phyloP scores from a whole-genome alignment of 768 basidiomycete species.

The Phlegmacium glaucopus region DNA sequence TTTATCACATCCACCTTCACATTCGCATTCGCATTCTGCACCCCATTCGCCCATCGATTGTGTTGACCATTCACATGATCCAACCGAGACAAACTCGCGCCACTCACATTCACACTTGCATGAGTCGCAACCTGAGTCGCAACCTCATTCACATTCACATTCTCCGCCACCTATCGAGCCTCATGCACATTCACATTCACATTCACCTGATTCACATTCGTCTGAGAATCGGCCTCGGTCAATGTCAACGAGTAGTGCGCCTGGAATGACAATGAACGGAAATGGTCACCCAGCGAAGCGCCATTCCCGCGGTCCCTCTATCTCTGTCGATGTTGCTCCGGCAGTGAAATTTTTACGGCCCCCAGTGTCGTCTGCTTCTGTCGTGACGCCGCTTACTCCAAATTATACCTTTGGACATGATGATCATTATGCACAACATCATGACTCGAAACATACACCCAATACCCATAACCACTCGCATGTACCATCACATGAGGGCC shows the following conservation, averaged over 20 bases:
- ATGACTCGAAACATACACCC: constrained; percentile 32
- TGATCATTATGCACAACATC: constrained; percentile 46
- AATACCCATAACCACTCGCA: constrained; percentile 39
- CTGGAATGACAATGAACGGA: constrained; percentile 10
- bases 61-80: constrained; percentile 20
- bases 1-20: constrained; percentile 20
- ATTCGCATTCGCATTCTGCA: constrained; percentile 11
- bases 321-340: constrained; percentile 15
- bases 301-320: constrained; percentile 19
- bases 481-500: constrained; percentile 64
- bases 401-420: constrained; percentile 55
- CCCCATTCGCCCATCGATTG: constrained; percentile 3
- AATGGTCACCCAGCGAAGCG: constrained; percentile 11
- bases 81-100: constrained; percentile 26
- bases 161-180: constrained; percentile 18
- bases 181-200: constrained; percentile 57
- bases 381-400: constrained; percentile 60
- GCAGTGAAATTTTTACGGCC: background rate
- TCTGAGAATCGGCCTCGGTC: constrained; percentile 42
- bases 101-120: constrained; percentile 16
- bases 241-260: constrained; percentile 13
- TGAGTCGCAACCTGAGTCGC: background rate
- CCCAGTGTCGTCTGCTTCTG: constrained; percentile 1
- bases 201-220: constrained; percentile 39
- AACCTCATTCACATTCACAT: background rate